These are phyloP conservation scores for Gentiana straminea DNA, from an alignment of 257 asterid species.

Conservation along the genomic window DNA sequence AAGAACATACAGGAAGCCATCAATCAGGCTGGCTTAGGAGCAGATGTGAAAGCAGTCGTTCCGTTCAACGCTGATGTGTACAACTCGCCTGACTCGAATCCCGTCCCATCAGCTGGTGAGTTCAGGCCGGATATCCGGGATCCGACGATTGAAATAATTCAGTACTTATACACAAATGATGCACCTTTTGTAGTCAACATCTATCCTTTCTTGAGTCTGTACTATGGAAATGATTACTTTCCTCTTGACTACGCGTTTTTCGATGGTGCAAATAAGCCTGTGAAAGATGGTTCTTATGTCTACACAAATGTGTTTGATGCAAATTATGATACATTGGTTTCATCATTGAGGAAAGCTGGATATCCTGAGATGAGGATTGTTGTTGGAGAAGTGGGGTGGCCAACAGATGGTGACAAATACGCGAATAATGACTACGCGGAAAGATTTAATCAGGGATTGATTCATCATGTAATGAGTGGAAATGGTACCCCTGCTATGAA, in stretches of 20 bases:
- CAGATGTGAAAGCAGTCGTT: constrained; percentile 58
- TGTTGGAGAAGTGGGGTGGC: constrained; percentile 95
- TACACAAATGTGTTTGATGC: constrained; percentile 92
- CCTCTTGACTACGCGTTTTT: constrained; percentile 83
- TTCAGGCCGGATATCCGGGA: constrained; percentile 82
- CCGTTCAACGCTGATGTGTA: constrained; percentile 89
- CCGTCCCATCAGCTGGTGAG: constrained; percentile 83
- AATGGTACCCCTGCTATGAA: constrained; percentile 70
- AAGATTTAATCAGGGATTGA: constrained; percentile 70
- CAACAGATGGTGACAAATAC: constrained; percentile 69
- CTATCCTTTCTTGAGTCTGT: constrained; percentile 76
- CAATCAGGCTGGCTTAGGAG: constrained; percentile 56
- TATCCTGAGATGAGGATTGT: constrained; percentile 68
- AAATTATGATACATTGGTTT: constrained; percentile 68
- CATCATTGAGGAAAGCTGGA: constrained; percentile 62
- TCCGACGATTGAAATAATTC: constrained; percentile 49
- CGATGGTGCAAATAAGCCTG: constrained; percentile 49
- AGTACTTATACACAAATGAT: constrained; percentile 43
- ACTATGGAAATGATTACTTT: constrained; percentile 50
- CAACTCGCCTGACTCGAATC: constrained; percentile 74
- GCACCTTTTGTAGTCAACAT: constrained; percentile 89
- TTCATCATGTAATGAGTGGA: constrained; percentile 54
- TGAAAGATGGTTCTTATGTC: constrained; percentile 39
- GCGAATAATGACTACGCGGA: constrained; percentile 47
- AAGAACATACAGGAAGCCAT: constrained; percentile 71